Evolutionary conservation across 1,284 basidiomycete genomes (phyloP), one percentile per base, ranked within the genome.

Genomic region (Spongispora temasekensis): DNA sequence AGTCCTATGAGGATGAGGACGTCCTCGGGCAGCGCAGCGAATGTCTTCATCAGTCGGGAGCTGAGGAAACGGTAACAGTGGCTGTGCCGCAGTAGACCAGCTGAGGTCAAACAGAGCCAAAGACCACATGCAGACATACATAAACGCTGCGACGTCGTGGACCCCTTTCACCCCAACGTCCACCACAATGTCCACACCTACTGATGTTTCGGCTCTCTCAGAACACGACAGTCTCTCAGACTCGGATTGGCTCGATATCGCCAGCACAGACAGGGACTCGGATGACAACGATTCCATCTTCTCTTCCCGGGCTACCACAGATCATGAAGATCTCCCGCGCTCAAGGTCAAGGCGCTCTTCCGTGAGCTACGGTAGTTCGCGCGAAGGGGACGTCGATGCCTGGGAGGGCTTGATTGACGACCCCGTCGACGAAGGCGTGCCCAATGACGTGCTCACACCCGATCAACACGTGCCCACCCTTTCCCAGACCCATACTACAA

Each of bases 241-340:
- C 76, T 90, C 88, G 35, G 89, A 91, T 75, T 91, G 89, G 89
- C 85, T 90, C 68, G 89, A 91, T 67, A 81, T 91, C 62, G 77
- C 86, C 42, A 87, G 84, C 68, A 84, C 72, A 23, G 75, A 81
- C 75, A 81, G 81, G 62, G 84, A 84, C 59, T 88, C 87, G 42
- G 88, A 87, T 67, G 88, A 87, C 68, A 84, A 83, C 72, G 87
- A 88, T 68, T 90, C 88, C 54, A 74, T 87, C 71, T 82, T 77
- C 67, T 84, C 72, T 4, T 65, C 80, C 65, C 62, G 79, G 64
- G 83, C 82, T 70, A n/a, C n/a, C n/a, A 85, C 82, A 70, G 87
- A 88, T 79, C 83, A 76, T 70, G 84, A 85, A 68, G 80, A 81
- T 65, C 74, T 65, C 44, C 76, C 81, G 54, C 76, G 79, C 59